Percentiles rank a stretch among this genome's conserved stretches.
These are phyloP conservation scores for Leccinum barrowsii DNA, from an alignment of 768 basidiomycete genomes.

Conservation along the genomic window DNA sequence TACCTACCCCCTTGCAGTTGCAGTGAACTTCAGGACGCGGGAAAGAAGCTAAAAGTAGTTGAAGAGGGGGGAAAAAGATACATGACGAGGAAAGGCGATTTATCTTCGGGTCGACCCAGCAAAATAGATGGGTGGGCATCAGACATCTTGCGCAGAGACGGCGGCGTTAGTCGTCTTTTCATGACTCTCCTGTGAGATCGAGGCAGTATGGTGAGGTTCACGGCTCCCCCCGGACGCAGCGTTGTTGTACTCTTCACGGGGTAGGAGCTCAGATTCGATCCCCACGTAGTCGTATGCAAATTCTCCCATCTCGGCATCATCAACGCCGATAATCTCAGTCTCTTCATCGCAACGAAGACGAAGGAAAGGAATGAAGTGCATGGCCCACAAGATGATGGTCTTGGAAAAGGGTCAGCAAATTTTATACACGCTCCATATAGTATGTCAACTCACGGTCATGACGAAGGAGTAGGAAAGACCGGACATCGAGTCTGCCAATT, in stretches of 20 bases:
- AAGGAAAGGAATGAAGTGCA: slow-evolving; percentile 84
- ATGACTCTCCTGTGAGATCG: slow-evolving; percentile 25
- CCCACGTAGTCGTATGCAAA: slow-evolving; percentile 87
- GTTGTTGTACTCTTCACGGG: slow-evolving; percentile 30
- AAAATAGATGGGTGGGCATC: not conserved
- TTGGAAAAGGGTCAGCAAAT: slow-evolving; percentile 19
- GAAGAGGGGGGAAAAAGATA: not conserved
- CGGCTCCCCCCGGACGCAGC: slow-evolving; percentile 28
- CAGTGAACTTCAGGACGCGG: not conserved
- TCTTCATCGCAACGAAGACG: slow-evolving; percentile 65
- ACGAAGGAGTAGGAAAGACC: slow-evolving; percentile 71
- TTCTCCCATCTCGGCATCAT: slow-evolving; percentile 88
- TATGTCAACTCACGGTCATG: slow-evolving; percentile 54
- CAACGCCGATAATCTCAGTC: slow-evolving; percentile 78
- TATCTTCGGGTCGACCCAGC: not conserved
- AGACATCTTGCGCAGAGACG: not conserved
- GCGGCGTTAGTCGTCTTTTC: slow-evolving; percentile 20
- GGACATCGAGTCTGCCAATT: slow-evolving; percentile 70
- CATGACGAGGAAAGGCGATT: not conserved
- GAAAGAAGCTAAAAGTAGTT: not conserved
- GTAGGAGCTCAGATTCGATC: slow-evolving; percentile 50
- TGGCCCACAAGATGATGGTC: slow-evolving; percentile 82
- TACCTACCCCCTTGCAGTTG: not conserved
- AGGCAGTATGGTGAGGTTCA: slow-evolving; percentile 32
- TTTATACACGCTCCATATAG: not conserved